Evolutionary conservation across 208 protist species (phyloP), one percentile per base, ranked within the genome.

Genomic region (Blechomonas ayalai): DNA sequence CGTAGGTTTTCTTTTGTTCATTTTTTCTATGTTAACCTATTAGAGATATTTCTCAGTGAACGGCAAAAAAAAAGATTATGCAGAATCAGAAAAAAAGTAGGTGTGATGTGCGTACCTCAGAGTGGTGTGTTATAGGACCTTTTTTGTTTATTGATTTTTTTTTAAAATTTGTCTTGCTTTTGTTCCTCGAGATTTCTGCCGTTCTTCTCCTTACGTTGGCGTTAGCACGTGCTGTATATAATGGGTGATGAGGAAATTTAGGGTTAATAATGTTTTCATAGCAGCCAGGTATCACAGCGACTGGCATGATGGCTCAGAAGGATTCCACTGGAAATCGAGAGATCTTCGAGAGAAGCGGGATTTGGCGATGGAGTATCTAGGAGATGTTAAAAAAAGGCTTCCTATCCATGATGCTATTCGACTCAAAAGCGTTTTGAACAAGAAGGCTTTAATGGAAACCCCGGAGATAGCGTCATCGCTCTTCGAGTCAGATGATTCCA

Each of bases 351-450:
- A 90, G 49, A 75, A 82, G 4, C 51, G 82, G n/a, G 60, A 59
- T 24, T 54, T 69, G 6, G 76, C 82, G 7, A 41, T 90, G 31
- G 61, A 67, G 19, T 90, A 76, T 51, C 52, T 90, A 12, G 67
- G 72, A 28, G 59, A 86, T 54, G 61, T 90, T 2, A 83, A 75
- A 52, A 77, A 81, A 65, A 39, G 82, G 15, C 73, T 79, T 1
- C 71, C 68, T 20, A 86, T 90, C 47, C 82, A 90, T 43, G 75
- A 90, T 56, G 70, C 75, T 2, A 53, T 82, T 32, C 35, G 73
- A 1, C 57, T 59, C 42, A 52, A 68, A n/a, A 56, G 59, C 2
- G 55, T 20, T 16, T 53, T 77, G 19, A 77, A 67, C 41, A 39
- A 50, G 12, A 51, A 56, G 12, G 54, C 63, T 19, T 42, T 53